These are phyloP conservation scores for Fusarium longipes DNA, from an alignment of 2,329 filamentous ascomycete genomes.

Conservation along the genomic window DNA sequence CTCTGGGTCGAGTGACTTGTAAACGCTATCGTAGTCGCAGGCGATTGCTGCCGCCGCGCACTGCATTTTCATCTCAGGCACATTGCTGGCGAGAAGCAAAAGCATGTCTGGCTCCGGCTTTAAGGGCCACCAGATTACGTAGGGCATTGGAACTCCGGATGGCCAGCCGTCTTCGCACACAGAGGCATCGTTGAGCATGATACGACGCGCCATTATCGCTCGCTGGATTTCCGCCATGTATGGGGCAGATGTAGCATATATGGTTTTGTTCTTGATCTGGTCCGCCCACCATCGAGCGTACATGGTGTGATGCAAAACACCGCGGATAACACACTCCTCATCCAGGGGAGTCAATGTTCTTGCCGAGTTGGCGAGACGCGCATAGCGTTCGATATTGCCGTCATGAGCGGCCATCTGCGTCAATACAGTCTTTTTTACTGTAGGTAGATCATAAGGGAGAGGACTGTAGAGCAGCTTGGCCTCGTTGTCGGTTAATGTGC, in stretches of 20 bases:
- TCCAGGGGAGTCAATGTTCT: neutral
- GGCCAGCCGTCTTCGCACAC: conserved; percentile 1
- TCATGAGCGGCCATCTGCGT: conserved; percentile 21
- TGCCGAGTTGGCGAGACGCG: neutral
- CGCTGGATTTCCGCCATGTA: neutral
- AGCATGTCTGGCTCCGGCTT: neutral
- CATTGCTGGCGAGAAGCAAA: neutral
- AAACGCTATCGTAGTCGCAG: neutral
- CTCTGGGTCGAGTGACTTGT: neutral
- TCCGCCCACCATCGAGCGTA: conserved; percentile 18
- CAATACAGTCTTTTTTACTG: conserved; percentile 3
- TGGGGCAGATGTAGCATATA: neutral
- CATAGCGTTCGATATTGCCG: conserved; percentile 10
- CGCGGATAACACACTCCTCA: neutral
- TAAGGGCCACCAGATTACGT: conserved; percentile 21
- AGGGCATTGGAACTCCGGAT: neutral
- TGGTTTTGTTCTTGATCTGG: conserved; percentile 9
- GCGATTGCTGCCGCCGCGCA: conserved; percentile 1
- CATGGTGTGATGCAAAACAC: conserved; percentile 7
- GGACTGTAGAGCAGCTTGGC: neutral
- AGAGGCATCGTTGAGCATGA: conserved; percentile 10
- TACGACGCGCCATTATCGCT: conserved; percentile 6
- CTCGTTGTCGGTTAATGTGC: neutral
- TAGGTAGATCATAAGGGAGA: conserved; percentile 4
- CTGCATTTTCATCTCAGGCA: conserved; percentile 6